Evolutionary conservation across 441 rosid species (phyloP), one percentile per base, ranked within the genome.

Genomic region (California macrophylla): DNA sequence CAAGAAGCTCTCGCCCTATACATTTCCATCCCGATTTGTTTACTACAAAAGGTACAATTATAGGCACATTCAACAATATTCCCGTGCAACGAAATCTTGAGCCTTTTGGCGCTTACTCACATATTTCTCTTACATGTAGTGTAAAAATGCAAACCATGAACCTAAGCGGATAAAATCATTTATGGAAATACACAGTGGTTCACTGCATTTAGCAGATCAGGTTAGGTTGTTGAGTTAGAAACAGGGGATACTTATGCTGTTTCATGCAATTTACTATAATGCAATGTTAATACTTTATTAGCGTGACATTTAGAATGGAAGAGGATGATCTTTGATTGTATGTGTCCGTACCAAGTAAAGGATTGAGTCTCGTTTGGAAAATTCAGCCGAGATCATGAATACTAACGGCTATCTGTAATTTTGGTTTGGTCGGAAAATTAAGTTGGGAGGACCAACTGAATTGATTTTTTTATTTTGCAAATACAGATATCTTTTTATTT

Each of bases 351-450:
- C 23, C 52, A 1, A 5, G 5, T 34, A 5, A 5, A 6, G 40
- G 40, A 10, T 34, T 34, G 40, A 36, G 1, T 36, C 42, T 36
- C 12, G 42, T 6, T 36, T 13, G 7, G 21, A 16, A 52, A 7
- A 16, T 52, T n/a, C 21, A 52, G 6, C 24, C 6, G 24, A 52
- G 23, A 16, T 52, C 10, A 52, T 52, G 60, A 52, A 52, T 52
- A 16, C 10, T 38, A 58, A 58, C 63, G 3, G n/a, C 30, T 58
- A 25, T 9, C 4, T 23, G 26, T 58, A 23, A 23, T 58, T 10
- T 10, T 58, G n/a, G 30, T 23, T 58, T 58, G 63, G 28, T 58
- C 63, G 18, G 63, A 58, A 58, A 24, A 58, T 58, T 23, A 58
- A 23, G 29, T 23, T 58, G 4, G 21, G 63, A 47, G 56, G 63